Evolutionary conservation across 225 moss, liverwort and hornwort species (phyloP).

Genomic region (Polytrichum commune): DNA sequence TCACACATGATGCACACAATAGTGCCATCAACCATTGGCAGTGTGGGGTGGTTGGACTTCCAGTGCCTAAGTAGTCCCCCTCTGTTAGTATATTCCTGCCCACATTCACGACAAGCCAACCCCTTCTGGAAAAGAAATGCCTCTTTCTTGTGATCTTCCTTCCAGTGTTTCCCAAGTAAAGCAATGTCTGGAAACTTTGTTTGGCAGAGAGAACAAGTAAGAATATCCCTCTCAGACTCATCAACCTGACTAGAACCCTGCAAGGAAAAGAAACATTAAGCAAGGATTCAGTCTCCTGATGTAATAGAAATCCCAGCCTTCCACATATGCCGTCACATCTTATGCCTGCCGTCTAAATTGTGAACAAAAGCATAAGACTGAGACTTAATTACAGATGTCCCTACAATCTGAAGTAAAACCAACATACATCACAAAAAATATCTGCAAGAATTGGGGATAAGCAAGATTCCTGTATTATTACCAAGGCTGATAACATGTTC

Average conservation of each 20-base stretch:
- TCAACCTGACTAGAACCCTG: conserved; percentile 16
- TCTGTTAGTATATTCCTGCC: conserved; percentile 53
- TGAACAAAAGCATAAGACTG: no score
- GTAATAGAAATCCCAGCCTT: no score
- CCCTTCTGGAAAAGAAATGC: conserved; percentile 54
- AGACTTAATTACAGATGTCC: no score
- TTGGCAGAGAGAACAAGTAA: conserved; percentile 55
- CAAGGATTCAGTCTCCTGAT: background rate
- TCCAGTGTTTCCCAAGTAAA: conserved; percentile 61
- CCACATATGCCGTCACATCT: no score
- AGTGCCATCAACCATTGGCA: conserved; percentile 21
- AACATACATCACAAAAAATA: no score
- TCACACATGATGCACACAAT: conserved; percentile 57
- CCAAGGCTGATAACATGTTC: no score
- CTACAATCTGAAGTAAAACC: no score
- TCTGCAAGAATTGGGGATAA: no score
- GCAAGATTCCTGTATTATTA: no score
- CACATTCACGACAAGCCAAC: conserved; percentile 54
- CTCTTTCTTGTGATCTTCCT: conserved; percentile 56
- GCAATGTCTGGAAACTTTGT: conserved; percentile 17
- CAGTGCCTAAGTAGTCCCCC: conserved; percentile 61
- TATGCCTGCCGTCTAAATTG: no score
- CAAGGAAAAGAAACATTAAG: conserved; percentile 7
- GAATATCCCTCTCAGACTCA: conserved; percentile 8
- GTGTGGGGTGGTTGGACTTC: conserved; percentile 47